phyloP scores from a whole-genome alignment of 176 grass and related monocot species.

The Thalia dealbata region DNA sequence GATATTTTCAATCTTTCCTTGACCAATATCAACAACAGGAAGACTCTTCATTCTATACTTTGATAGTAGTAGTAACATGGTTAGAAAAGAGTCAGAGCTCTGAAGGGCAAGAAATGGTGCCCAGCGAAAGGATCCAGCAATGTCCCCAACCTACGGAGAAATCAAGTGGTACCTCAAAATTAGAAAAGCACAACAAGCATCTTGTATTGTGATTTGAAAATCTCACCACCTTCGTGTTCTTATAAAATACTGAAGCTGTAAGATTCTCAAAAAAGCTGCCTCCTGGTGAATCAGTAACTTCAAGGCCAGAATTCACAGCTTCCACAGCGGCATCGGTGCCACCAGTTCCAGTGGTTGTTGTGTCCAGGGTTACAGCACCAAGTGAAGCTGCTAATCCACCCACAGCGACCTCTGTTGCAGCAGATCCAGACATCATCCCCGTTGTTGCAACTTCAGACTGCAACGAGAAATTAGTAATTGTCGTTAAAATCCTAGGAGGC shows the following conservation, averaged over 20 bases:
- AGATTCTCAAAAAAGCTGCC: constrained; percentile 85
- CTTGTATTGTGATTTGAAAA: constrained; percentile 9
- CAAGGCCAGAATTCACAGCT: constrained; percentile 25
- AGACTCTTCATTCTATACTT: constrained; percentile 98
- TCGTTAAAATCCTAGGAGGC: not conserved
- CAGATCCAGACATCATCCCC: constrained; percentile 25
- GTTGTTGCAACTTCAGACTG: constrained; percentile 58
- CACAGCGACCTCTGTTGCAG: constrained; percentile 34
- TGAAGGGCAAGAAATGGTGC: constrained; percentile 94
- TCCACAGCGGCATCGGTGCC: constrained; percentile 28
- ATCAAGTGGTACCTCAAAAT: not conserved
- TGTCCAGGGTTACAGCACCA: constrained; percentile 32
- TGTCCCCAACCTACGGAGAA: constrained; percentile 52
- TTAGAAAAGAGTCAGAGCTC: constrained; percentile 86
- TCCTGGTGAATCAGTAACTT: constrained; percentile 34
- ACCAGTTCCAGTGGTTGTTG: constrained; percentile 17
- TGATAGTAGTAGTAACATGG: constrained; percentile 84
- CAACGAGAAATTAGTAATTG: constrained; percentile 11
- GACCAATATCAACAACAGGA: constrained; percentile 66
- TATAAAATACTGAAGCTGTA: constrained; percentile 91
- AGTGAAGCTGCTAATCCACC: constrained; percentile 32
- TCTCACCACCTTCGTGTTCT: constrained; percentile 73
- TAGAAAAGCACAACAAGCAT: not conserved
- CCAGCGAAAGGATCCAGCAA: constrained; percentile 86
- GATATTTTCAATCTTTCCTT: constrained; percentile 87